phyloP scores from a whole-genome alignment of 768 basidiomycete species.

The Leccinellum rugosiceps region DNA sequence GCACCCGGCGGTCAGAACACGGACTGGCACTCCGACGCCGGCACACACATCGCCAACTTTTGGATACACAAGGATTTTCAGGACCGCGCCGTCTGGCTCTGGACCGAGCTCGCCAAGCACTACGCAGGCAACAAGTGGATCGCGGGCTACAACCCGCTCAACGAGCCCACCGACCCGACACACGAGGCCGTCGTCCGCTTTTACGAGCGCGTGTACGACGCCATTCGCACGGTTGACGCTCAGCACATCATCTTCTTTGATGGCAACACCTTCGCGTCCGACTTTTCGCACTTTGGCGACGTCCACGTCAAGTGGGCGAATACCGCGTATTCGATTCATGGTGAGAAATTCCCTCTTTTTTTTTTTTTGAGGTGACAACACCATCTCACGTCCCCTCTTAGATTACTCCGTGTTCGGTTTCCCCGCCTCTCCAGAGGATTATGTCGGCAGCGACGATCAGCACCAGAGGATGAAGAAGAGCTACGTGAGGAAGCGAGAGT shows the following conservation, averaged over 20 bases:
- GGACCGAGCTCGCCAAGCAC: conserved; percentile 71
- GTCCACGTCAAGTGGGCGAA: conserved; percentile 62
- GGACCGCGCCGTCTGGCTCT: conserved; percentile 73
- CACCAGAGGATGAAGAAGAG: conserved; percentile 47
- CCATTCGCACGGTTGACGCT: conserved; percentile 68
- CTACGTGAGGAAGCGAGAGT: conserved; percentile 72
- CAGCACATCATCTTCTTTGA: conserved; percentile 78
- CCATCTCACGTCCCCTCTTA: background rate
- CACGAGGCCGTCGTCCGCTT: conserved; percentile 62
- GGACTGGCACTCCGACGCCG: conserved; percentile 79
- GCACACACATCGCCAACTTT: conserved; percentile 67
- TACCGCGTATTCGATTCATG: conserved; percentile 75
- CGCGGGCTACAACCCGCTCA: conserved; percentile 83
- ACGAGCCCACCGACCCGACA: conserved; percentile 72
- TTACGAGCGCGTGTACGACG: conserved; percentile 65
- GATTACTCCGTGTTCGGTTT: conserved; percentile 57
- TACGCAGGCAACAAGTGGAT: conserved; percentile 80
- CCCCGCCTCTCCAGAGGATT: conserved; percentile 54
- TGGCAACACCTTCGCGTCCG: conserved; percentile 80
- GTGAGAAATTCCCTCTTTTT: conserved; percentile 25
- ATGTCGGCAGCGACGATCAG: conserved; percentile 53
- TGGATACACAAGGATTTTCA: conserved; percentile 87
- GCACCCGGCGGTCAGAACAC: conserved; percentile 72
- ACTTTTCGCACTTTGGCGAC: conserved; percentile 71
- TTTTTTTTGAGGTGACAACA: background rate